These are phyloP conservation scores for Crithidia expoeki DNA, from an alignment of 208 protist genomes.

Conservation along the genomic window DNA sequence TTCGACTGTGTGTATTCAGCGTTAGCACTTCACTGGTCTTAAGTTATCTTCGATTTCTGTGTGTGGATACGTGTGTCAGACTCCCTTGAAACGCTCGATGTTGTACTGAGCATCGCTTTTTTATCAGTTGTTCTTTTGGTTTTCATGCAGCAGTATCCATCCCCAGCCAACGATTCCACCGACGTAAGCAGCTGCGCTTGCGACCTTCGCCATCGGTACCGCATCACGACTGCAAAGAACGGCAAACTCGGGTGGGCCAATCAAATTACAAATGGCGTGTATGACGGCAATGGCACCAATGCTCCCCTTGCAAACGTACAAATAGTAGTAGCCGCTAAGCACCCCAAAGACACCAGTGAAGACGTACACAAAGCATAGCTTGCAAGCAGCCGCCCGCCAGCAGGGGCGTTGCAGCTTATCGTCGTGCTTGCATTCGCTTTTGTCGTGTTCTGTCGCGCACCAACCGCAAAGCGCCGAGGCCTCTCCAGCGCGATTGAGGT, in stretches of 20 bases:
- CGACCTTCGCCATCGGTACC: neutral
- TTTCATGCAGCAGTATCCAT: constrained; percentile 16
- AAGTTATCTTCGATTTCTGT: neutral
- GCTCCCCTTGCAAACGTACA: constrained; percentile 41
- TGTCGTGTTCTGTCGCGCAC: neutral
- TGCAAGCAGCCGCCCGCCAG: constrained; percentile 27
- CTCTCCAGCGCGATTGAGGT: constrained; percentile 5
- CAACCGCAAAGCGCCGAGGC: neutral
- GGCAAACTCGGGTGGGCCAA: constrained; percentile 53
- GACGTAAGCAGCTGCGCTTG: constrained; percentile 19
- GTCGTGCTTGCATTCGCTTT: neutral
- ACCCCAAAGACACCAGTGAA: constrained; percentile 59
- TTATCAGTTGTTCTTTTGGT: too few relatives aligned
- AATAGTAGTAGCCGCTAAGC: constrained; percentile 66
- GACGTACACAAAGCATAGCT: constrained; percentile 23
- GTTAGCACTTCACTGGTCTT: too few relatives aligned
- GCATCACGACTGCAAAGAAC: neutral
- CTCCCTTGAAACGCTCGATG: too few relatives aligned
- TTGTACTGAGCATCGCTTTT: too few relatives aligned
- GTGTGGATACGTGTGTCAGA: too few relatives aligned
- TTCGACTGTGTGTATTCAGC: too few relatives aligned
- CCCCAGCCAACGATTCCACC: constrained; percentile 23
- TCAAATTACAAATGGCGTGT: constrained; percentile 71
- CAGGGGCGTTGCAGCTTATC: constrained; percentile 11
- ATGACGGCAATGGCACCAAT: constrained; percentile 43